Percentiles rank a stretch among this genome's conserved stretches.
phyloP scores from a whole-genome alignment of 139 green algal genomes.

The Chlorella sp. region DNA sequence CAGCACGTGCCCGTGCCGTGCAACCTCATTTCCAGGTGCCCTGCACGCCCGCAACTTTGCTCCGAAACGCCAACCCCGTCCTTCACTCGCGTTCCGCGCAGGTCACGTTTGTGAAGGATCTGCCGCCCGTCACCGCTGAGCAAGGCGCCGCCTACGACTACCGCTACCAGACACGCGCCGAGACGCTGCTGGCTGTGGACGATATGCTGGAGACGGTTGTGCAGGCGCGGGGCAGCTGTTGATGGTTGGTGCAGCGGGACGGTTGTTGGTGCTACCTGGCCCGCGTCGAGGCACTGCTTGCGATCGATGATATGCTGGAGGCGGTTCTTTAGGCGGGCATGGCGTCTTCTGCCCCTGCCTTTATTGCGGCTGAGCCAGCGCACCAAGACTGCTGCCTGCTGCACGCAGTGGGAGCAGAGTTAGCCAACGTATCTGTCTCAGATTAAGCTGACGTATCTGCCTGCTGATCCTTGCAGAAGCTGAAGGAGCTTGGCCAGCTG shows the following conservation, averaged over 20 bases:
- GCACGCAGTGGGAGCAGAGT: too few relatives aligned
- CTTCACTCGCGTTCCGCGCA: neutral
- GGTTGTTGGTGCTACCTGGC: neutral
- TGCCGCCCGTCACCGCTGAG: neutral
- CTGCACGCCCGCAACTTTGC: too few relatives aligned
- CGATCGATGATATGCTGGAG: neutral
- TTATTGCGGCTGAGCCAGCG: neutral
- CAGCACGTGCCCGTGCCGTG: too few relatives aligned
- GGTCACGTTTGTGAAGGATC: neutral
- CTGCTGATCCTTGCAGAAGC: too few relatives aligned
- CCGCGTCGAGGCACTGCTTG: neutral
- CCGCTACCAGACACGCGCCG: neutral
- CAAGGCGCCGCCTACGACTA: neutral
- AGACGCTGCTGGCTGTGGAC: conserved; percentile 19
- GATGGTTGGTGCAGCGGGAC: too few relatives aligned
- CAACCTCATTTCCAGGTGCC: too few relatives aligned
- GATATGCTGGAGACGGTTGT: conserved; percentile 2
- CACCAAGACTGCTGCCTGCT: too few relatives aligned
- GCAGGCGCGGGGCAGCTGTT: neutral
- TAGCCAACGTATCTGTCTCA: too few relatives aligned
- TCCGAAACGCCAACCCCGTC: neutral
- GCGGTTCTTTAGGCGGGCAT: neutral
- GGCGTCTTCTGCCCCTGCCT: neutral
- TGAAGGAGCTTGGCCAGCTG: neutral
- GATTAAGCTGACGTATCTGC: too few relatives aligned